These are phyloP conservation scores for Mitragyna speciosa DNA, from an alignment of 257 asterid species.

Conservation along the genomic window DNA sequence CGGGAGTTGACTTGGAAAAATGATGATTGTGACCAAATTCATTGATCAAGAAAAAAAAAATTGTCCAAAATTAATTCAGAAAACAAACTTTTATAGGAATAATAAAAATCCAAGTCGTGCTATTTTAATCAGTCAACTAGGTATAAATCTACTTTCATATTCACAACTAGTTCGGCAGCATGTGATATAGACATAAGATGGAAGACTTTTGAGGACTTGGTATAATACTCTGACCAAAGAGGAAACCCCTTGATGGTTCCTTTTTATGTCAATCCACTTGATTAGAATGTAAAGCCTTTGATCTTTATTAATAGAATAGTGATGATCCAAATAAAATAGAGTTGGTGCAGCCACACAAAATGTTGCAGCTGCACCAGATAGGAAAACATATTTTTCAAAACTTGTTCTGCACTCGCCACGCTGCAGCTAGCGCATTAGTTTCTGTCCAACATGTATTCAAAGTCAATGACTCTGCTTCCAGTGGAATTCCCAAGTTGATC, in stretches of 20 bases:
- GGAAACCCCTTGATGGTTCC: background rate
- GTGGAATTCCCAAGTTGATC: background rate
- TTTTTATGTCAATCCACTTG: background rate
- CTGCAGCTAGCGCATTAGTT: too few species aligned
- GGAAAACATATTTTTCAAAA: too few species aligned
- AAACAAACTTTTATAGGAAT: background rate
- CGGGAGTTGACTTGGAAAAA: constrained; percentile 13
- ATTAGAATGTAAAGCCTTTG: background rate
- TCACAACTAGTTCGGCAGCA: constrained; percentile 10
- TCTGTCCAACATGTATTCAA: background rate
- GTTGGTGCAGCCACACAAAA: background rate
- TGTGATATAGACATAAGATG: background rate
- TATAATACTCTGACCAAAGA: background rate
- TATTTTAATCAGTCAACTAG: background rate
- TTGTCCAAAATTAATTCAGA: background rate
- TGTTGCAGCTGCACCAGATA: too few species aligned
- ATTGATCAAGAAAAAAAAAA: background rate
- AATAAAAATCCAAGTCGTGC: background rate
- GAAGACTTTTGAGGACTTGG: background rate
- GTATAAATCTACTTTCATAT: background rate
- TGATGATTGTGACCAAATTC: background rate
- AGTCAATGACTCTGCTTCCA: background rate
- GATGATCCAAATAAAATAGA: background rate
- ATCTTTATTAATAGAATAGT: background rate
- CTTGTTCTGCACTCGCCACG: too few species aligned